Evolutionary conservation across 2,329 filamentous ascomycete species (phyloP), one percentile per base, ranked within the genome.

Genomic region (Taxawa tesnikishii): DNA sequence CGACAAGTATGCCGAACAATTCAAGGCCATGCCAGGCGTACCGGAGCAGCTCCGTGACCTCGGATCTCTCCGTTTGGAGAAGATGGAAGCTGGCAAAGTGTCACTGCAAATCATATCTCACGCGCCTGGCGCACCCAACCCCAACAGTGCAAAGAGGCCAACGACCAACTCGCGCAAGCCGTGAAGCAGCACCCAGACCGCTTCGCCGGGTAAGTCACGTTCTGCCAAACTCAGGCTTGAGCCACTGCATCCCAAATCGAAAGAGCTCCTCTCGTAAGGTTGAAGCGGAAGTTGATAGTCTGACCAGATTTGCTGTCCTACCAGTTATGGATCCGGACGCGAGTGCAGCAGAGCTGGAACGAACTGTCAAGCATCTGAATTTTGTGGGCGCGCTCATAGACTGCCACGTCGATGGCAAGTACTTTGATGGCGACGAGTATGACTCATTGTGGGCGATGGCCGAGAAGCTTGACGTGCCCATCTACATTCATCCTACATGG

Each of bases 401-500:
- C n/a, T n/a, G n/a, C n/a, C n/a, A n/a, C n/a, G n/a, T n/a, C n/a
- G n/a, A n/a, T n/a, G n/a, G n/a, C n/a, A n/a, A n/a, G n/a, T n/a
- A n/a, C n/a, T n/a, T n/a, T n/a, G n/a, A n/a, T n/a, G n/a, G n/a
- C n/a, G n/a, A n/a, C 0, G 63, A 69, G 38, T 80, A 67, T 62
- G 70, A 75, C 41, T 49, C 65, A 14, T 78, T 79, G 60, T 79
- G 74, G 74, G 46, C 59, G 9, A 66, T 64, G 0, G 62, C 67
- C 6, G 61, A 60, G 2, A 68, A 75, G 26, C 64, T 79, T 0
- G 69, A 77, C 35, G 73, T 77, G 0, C 73, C 74, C 0, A 62
- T 79, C 29, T 79, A 79, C 44, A 58, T 79, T 1, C 75, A 79
- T 48, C 75, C 73, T 0, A 59, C 67, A 29, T 45, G 46, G 27